Conservation (phyloP, 805 yeast species). For the Myxozyma vanderwaltii region DNA sequence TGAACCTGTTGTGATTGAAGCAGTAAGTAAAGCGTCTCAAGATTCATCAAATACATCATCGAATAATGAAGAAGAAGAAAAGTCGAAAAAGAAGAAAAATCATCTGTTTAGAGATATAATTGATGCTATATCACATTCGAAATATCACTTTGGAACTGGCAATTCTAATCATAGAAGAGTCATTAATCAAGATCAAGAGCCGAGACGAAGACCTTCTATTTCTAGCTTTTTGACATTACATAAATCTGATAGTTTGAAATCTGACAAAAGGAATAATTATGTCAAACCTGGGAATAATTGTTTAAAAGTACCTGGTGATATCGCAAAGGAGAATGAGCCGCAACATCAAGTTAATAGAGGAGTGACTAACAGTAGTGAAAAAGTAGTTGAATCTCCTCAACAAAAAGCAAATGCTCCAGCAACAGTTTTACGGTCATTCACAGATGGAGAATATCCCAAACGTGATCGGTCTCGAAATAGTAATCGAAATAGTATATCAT, state of each 20-base stretch:
- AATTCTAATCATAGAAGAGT: not conserved
- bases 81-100: not conserved
- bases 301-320: no score
- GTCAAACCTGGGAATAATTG: no score
- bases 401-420: not conserved
- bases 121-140: not conserved
- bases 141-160: not conserved
- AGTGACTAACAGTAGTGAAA: no score
- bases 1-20: no score
- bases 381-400: not conserved
- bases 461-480: not conserved
- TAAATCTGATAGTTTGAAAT: not conserved
- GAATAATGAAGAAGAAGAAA: not conserved
- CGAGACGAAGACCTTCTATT: conserved; percentile 6
- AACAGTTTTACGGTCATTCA: not conserved
- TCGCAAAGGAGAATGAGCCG: no score
- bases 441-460: not conserved
- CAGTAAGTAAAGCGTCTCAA: no score
- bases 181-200: not conserved
- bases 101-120: conserved; percentile 2
- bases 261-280: not conserved
- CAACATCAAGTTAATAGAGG: no score
- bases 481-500: not conserved
- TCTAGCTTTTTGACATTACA: conserved; percentile 8
- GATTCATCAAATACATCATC: no score